These are phyloP conservation scores for Gastrodia elata DNA, from an alignment of 106 monocot genomes.

Conservation along the genomic window DNA sequence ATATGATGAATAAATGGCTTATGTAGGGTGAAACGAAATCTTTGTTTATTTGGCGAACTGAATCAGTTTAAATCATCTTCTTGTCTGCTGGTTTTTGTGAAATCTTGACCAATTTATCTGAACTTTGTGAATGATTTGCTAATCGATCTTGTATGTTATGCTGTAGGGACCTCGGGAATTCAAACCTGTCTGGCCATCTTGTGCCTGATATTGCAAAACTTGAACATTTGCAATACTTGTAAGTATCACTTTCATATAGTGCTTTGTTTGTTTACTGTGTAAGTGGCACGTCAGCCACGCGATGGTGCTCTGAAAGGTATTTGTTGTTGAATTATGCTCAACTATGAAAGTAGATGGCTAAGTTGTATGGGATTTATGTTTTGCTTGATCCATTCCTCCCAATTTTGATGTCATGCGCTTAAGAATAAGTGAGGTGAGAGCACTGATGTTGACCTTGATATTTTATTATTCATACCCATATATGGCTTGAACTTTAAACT, in stretches of 20 bases:
- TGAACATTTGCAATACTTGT: conserved; percentile 85
- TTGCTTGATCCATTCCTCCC: background rate
- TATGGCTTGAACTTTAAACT: background rate
- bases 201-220: conserved; percentile 75
- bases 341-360: background rate
- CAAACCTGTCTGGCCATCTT: conserved; percentile 72
- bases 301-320: background rate
- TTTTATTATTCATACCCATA: background rate
- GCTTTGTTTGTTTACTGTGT: background rate
- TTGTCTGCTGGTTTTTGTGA: conserved; percentile 2
- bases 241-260: conserved; percentile 14
- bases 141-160: conserved; percentile 9
- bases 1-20: background rate
- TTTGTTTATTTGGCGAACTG: background rate
- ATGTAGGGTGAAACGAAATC: background rate
- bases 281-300: no score
- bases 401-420: background rate
- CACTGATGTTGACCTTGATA: background rate
- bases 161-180: conserved; percentile 76
- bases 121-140: conserved; percentile 1
- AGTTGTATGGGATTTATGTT: no score
- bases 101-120: background rate
- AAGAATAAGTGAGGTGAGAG: background rate
- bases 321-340: background rate
- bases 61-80: background rate